Base-by-base conservation (phyloP, 306 rosid species). In the Senna tora region DNA sequence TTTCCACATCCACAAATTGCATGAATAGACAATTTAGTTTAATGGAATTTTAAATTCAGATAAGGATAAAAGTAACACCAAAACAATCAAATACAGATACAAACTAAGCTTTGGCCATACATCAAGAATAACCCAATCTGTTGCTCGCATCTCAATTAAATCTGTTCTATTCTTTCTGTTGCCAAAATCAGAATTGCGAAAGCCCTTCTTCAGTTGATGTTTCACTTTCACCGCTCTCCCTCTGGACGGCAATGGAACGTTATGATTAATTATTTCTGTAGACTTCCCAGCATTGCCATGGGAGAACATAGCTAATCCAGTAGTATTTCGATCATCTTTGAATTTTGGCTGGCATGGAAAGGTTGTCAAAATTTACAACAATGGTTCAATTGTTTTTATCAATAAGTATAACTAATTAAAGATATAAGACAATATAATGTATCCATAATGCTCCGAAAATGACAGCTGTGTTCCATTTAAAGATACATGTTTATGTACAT, bases 51-150 rank as follows among this genome's bases (percentile, higher is more conserved):
- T 47, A 55, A 65, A 13, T 66, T 66, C 41, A 58, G 62, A 9
- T 25, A 25, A 52, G 72, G 63, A 38, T 34, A 52, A 25, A 38
- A 65, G 33, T 36, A 65, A 25, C 56, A 57, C 43, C 34, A 74
- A 71, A 45, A n/a, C 49, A 74, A 65, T 34, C 1, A 56, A 62
- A 75, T 73, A 21, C 11, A 50, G 20, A 38, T 61, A 34, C 6
- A 46, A 75, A 54, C 2, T 53, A 25, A 54, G 36, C 50, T 66
- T 49, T 67, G 52, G 61, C 52, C 86, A 75, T 79, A 79, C 83
- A 21, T 79, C 83, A 47, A 46, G 79, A 61, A 79, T 75, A 75
- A 83, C 69, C 51, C 56, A 46, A 56, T 75, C 69, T 39, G 84
- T 79, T 53, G 81, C 67, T 20, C 69, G 81, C 42, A 79, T 73